Percentiles rank a stretch among this genome's conserved stretches.
These are phyloP conservation scores for Colletotrichum shisoi DNA, from an alignment of 2,329 filamentous ascomycete genomes.

Conservation along the genomic window DNA sequence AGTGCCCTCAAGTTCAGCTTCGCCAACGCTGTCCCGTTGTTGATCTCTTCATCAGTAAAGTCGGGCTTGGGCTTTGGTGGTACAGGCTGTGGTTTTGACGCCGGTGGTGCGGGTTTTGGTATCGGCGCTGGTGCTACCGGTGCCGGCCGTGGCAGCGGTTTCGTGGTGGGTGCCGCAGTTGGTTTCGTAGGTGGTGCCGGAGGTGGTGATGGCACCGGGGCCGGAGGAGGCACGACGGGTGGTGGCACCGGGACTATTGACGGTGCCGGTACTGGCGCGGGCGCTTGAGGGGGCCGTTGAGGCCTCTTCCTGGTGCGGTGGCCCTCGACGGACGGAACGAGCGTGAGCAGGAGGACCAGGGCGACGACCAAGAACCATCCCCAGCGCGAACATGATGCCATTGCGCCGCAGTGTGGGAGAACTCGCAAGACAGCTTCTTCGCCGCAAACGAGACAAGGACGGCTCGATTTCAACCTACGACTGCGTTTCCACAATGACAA, in stretches of 20 bases:
- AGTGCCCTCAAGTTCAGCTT: constrained; percentile 17
- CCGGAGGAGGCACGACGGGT: neutral
- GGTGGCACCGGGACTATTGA: neutral
- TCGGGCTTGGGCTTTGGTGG: neutral
- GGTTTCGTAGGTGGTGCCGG: neutral
- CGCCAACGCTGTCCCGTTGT: constrained; percentile 23
- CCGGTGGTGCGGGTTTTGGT: neutral
- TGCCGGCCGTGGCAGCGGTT: neutral
- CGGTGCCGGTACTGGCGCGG: neutral
- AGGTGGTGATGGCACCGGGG: neutral
- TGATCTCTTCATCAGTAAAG: constrained; percentile 23
- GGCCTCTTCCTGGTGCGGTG: constrained; percentile 12
- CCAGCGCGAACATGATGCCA: constrained; percentile 21
- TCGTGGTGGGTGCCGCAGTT: neutral
- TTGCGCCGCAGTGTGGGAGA: neutral
- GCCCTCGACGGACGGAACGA: neutral
- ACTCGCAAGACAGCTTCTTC: too few species aligned
- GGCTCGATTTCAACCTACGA: neutral
- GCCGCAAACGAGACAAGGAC: neutral
- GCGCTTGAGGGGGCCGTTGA: neutral
- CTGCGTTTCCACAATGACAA: too few species aligned
- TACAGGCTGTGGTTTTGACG: neutral
- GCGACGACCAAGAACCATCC: constrained; percentile 2
- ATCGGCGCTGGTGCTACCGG: neutral
- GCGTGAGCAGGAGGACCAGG: constrained; percentile 7